A percentile compares a stretch with the other conserved stretches of the same genome.
Conservation (phyloP, 75 land plant species). For the Selaginella moellendorffii region DNA sequence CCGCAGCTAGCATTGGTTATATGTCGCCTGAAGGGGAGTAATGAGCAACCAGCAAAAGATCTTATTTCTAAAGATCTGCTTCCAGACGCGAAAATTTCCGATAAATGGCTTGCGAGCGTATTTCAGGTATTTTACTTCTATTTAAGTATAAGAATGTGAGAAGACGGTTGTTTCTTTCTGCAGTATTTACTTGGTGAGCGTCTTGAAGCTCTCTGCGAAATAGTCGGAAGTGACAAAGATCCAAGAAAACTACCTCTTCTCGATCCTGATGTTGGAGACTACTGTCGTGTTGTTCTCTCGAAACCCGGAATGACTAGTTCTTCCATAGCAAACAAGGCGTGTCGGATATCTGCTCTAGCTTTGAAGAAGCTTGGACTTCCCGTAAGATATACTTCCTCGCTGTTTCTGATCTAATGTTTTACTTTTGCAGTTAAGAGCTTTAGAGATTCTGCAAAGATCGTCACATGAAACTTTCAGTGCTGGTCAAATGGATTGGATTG, state of each 20-base stretch:
- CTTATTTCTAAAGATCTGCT: slow-evolving; percentile 50
- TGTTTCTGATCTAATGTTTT: neutral
- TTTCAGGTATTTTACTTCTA: slow-evolving; percentile 47
- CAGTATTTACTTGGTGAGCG: slow-evolving; percentile 82
- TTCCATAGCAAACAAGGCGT: slow-evolving; percentile 29
- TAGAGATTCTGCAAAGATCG: neutral
- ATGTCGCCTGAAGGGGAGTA: slow-evolving; percentile 72
- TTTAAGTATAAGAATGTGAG: neutral
- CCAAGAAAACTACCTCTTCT: slow-evolving; percentile 1
- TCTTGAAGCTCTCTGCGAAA: slow-evolving; percentile 28
- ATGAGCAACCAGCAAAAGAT: slow-evolving; percentile 47
- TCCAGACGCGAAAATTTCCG: slow-evolving; percentile 47
- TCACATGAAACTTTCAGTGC: no score
- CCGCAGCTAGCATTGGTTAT: slow-evolving; percentile 88
- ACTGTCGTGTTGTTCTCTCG: slow-evolving; percentile 43
- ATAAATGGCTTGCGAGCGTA: slow-evolving; percentile 78
- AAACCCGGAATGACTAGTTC: slow-evolving; percentile 33
- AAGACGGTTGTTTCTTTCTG: slow-evolving; percentile 11
- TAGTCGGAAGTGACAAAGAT: slow-evolving; percentile 19
- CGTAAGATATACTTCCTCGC: slow-evolving; percentile 36
- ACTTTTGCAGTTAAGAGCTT: neutral
- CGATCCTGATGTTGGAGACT: slow-evolving; percentile 64
- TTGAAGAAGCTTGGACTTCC: slow-evolving; percentile 70
- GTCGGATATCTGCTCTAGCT: slow-evolving; percentile 35
- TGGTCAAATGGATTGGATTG: no score